Percentiles rank a stretch among this genome's conserved stretches.
These are phyloP conservation scores for Claviceps purpurea DNA, from an alignment of 2,329 filamentous ascomycete genomes.

Conservation along the genomic window DNA sequence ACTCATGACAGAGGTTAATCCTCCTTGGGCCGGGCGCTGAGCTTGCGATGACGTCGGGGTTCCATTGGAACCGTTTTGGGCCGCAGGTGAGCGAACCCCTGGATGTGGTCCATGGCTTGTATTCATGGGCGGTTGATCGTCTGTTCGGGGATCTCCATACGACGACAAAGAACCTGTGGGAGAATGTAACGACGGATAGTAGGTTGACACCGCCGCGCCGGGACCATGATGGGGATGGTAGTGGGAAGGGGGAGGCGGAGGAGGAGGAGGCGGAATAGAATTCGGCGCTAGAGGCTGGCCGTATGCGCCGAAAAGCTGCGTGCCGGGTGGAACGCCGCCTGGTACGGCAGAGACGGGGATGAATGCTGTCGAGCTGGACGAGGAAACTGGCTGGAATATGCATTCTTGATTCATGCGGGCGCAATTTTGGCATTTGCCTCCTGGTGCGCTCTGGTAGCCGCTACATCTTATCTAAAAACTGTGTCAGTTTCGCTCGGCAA, in stretches of 20 bases:
- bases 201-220: conserved; percentile 21
- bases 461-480: conserved; percentile 42
- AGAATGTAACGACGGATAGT: conserved; percentile 30
- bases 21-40: conserved; percentile 11
- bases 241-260: too few relatives aligned
- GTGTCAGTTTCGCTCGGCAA: not conserved
- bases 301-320: conserved; percentile 43
- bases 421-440: conserved; percentile 48
- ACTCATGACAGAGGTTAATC: conserved; percentile 35
- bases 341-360: conserved; percentile 44
- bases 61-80: conserved; percentile 23
- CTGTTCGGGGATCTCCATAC: conserved; percentile 20
- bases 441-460: conserved; percentile 44
- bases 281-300: conserved; percentile 37
- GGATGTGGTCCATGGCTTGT: conserved; percentile 16
- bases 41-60: conserved; percentile 20
- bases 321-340: conserved; percentile 44
- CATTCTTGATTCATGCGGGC: conserved; percentile 50
- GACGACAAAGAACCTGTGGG: conserved; percentile 30
- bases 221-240: conserved; percentile 10
- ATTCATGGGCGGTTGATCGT: conserved; percentile 13
- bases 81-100: conserved; percentile 24
- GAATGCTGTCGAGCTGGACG: conserved; percentile 41
- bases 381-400: conserved; percentile 46
- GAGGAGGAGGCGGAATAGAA: conserved; percentile 12